A percentile compares a stretch with the other conserved stretches of the same genome.
phyloP scores from a whole-genome alignment of 2,329 filamentous ascomycete species.

The Tolypocladium capitatum region DNA sequence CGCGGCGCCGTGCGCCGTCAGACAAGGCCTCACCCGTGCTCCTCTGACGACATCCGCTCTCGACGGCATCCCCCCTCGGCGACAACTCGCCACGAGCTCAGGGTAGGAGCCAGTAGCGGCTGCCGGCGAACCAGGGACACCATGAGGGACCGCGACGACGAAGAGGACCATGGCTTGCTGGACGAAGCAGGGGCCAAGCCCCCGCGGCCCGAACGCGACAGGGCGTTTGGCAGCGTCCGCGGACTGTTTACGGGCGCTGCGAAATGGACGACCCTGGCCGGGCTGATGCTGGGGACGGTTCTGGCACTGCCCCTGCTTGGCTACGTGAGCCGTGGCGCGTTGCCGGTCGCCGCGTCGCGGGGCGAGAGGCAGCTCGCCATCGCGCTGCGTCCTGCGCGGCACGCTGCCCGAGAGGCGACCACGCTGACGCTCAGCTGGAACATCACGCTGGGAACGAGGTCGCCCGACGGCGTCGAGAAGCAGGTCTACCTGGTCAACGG shows the following conservation, averaged over 20 bases:
- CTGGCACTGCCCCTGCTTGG: conserved; percentile 2
- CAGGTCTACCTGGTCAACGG: conserved; percentile 13
- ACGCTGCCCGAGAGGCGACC: conserved; percentile 4
- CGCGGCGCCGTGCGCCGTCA: too few species aligned
- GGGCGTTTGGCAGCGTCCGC: neutral
- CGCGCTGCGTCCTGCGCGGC: conserved; percentile 5
- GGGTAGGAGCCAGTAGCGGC: neutral
- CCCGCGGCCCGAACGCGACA: too few species aligned
- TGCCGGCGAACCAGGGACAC: neutral
- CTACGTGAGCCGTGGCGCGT: neutral
- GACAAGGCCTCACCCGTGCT: too few species aligned
- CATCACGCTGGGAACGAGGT: conserved; percentile 5
- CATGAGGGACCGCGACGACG: conserved; percentile 1
- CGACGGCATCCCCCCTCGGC: too few species aligned
- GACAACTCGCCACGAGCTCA: neutral
- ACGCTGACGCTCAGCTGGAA: conserved; percentile 10
- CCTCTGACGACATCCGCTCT: too few species aligned
- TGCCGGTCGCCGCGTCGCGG: neutral
- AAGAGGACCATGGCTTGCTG: conserved; percentile 2
- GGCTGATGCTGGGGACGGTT: neutral
- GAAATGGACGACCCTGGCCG: neutral
- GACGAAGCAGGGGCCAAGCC: neutral
- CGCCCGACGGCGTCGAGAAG: conserved; percentile 12
- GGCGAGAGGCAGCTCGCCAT: conserved; percentile 6
- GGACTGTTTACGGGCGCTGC: neutral